Base-by-base conservation (phyloP, 371 early-diverging fungal species). In the Mucor piriformis region DNA sequence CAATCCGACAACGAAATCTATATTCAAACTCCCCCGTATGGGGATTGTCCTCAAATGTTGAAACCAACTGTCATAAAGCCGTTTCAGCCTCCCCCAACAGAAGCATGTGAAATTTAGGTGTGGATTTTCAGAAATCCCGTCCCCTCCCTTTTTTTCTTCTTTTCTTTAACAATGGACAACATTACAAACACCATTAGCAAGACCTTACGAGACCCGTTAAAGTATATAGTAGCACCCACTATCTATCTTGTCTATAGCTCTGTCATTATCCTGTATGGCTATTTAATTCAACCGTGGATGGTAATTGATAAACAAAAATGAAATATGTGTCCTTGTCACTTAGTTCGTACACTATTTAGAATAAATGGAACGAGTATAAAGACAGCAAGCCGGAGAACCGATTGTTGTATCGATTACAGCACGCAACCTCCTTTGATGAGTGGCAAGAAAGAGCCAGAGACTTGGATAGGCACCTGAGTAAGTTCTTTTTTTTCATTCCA, bases 401-500 rank as follows among this genome's bases (percentile, higher is more conserved):
- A 63, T 55, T 82, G 3, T 37, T 66, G 4, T 44, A 57, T 27
- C 66, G 66, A 23, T 61, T 89, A 6, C 57, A 61, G 6, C 67
- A 73, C 23, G 82, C 87, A 6, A 64, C 55, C 43, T 82, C 69
- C 21, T 88, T 85, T 63, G 72, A 75, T 2, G 87, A 88, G 59
- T 90, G 89, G 89, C 54, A 70, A 15, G 55, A 62, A 6, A 69
- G 63, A 40, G 88, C 90, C 7, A 70, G 66, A 27, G 75, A 81
- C 18, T 69, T 89, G 11, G 89, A 89, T 57, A 64, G 50, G 85
- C 83, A 69, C 63, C 61, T 51, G 20, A 29, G 10, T 16, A 18
- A 15, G 7, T 18, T 34, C 24, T 13, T 24, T 46, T 44, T n/a
- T n/a, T n/a, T n/a, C n/a, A n/a, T n/a, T n/a, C n/a, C n/a, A n/a